Evolutionary conservation across 176 grass and related monocot species (phyloP).

Genomic region (Typha latifolia): DNA sequence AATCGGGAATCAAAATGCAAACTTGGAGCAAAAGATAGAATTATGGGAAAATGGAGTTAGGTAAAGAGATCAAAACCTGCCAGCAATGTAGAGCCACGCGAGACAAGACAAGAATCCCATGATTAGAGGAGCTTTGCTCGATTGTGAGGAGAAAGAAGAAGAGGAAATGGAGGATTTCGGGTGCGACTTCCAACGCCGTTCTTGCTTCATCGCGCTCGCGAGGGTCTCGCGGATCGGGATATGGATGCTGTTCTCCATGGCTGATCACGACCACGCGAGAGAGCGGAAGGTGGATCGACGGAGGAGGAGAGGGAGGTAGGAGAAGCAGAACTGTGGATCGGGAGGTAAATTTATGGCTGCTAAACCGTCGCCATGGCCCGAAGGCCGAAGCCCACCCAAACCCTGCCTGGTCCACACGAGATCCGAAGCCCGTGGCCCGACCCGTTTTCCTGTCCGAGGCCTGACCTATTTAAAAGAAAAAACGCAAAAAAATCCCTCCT

Average conservation of each 20-base stretch:
- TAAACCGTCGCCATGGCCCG: too few species aligned
- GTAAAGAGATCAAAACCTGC: constrained; percentile 30
- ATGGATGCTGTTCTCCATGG: constrained; percentile 7
- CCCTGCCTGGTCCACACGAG: too few species aligned
- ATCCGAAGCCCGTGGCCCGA: too few species aligned
- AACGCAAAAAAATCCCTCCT: too few species aligned
- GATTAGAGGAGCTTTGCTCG: constrained; percentile 47
- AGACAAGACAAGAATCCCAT: constrained; percentile 96
- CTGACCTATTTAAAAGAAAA: too few species aligned
- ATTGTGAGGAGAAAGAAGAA: constrained; percentile 9
- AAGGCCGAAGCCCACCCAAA: too few species aligned
- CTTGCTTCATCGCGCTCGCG: constrained; percentile 56
- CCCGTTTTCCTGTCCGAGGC: too few species aligned
- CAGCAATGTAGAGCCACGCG: constrained; percentile 94
- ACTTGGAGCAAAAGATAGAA: not conserved
- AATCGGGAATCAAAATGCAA: not conserved
- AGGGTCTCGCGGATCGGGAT: constrained; percentile 64
- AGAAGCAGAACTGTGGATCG: not conserved
- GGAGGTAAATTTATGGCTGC: not conserved
- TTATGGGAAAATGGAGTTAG: not conserved
- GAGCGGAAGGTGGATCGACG: not conserved
- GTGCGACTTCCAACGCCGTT: constrained; percentile 48
- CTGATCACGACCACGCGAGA: not conserved
- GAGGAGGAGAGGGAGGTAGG: not conserved
- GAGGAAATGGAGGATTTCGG: not conserved